phyloP scores from a whole-genome alignment of 2,329 filamentous ascomycete genomes.

The Xylariaceae sp. region DNA sequence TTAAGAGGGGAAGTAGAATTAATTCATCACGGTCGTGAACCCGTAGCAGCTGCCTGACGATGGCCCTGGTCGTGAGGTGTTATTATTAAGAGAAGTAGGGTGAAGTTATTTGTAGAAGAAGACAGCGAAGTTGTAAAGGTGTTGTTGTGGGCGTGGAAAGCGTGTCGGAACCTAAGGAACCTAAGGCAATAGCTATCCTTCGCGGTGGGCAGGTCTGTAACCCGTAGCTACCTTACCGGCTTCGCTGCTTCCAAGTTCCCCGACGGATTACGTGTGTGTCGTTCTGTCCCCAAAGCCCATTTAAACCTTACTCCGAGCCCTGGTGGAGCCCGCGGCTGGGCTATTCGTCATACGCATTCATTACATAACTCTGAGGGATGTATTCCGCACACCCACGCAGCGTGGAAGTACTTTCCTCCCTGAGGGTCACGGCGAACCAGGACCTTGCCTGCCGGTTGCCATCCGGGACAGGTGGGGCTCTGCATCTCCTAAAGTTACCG shows the following conservation, averaged over 20 bases:
- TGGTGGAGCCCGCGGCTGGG: no score
- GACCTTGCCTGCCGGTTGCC: background rate
- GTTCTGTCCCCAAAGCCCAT: no score
- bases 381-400: no score
- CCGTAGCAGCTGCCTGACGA: background rate
- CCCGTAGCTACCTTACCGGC: no score
- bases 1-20: background rate
- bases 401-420: no score
- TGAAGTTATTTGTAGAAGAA: background rate
- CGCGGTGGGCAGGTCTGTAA: no score
- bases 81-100: background rate
- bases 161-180: background rate
- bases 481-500: background rate
- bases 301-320: no score
- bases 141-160: background rate
- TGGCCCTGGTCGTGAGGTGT: background rate
- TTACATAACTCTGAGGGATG: no score
- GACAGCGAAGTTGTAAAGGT: background rate
- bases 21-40: background rate
- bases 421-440: background rate
- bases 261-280: no score
- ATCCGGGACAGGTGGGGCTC: background rate
- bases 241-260: no score
- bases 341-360: no score
- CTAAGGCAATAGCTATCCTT: background rate